These are phyloP conservation scores for Cladosporium sp. DNA, from an alignment of 2,329 filamentous ascomycete species.

Conservation along the genomic window DNA sequence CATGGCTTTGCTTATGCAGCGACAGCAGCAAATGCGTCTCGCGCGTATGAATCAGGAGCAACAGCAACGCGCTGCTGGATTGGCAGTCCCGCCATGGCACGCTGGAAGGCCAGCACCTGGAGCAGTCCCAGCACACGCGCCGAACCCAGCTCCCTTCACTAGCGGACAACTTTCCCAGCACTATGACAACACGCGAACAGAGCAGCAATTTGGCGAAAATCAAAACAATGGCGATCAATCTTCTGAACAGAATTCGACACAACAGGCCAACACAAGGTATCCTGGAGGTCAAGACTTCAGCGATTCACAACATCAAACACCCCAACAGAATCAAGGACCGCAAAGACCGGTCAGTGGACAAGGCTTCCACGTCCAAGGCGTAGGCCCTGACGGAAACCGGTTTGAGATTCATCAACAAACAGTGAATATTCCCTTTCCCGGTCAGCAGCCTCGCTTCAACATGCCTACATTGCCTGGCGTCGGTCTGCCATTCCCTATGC, in stretches of 20 bases:
- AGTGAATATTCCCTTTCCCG: conserved; percentile 14
- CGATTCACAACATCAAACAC: not conserved
- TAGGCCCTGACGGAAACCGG: conserved; percentile 26
- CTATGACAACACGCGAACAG: no score
- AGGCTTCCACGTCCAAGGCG: conserved; percentile 27
- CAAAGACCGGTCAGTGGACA: conserved; percentile 19
- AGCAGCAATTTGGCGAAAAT: no score
- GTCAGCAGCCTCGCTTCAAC: conserved; percentile 5
- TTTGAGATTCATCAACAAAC: conserved; percentile 29
- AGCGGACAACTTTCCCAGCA: not conserved
- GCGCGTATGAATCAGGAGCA: conserved; percentile 7
- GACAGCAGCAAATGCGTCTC: conserved; percentile 15
- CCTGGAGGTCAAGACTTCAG: not conserved
- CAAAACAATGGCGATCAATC: not conserved
- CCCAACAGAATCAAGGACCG: conserved; percentile 7
- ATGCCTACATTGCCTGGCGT: conserved; percentile 3
- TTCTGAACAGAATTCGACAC: not conserved
- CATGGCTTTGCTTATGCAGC: conserved; percentile 13
- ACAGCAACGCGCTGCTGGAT: conserved; percentile 15
- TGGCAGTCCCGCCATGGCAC: not conserved
- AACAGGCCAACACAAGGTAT: not conserved
- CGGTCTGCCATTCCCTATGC: conserved; percentile 14
- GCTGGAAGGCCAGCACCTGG: not conserved
- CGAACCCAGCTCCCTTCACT: not conserved
- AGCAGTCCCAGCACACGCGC: not conserved